Evolutionary conservation across 2,329 filamentous ascomycete genomes (phyloP).

Genomic region (Aspergillus nomiae): DNA sequence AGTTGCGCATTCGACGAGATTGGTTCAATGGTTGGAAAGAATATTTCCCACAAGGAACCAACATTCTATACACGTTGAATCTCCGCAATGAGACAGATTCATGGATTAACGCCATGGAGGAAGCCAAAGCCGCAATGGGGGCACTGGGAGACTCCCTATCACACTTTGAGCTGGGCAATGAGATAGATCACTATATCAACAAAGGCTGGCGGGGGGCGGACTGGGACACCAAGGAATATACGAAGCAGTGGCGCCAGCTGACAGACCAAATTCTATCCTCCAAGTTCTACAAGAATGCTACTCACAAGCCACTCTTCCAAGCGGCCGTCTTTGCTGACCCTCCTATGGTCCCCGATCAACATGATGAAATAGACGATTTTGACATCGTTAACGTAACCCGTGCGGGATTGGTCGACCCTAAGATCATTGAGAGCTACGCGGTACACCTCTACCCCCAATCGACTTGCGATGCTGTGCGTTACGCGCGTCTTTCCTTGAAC

Average conservation of each 20-base stretch:
- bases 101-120: conserved; percentile 9
- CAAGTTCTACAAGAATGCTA: conserved; percentile 5
- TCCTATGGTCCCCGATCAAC: conserved; percentile 9
- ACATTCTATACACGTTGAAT: conserved; percentile 10
- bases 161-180: conserved; percentile 9
- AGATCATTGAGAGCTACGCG: conserved; percentile 6
- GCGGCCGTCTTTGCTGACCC: conserved; percentile 13
- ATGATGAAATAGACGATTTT: conserved; percentile 12
- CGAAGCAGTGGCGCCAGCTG: conserved; percentile 8
- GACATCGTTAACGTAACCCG: conserved; percentile 11
- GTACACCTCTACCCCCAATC: conserved; percentile 14
- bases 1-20: neutral
- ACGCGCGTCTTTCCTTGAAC: conserved; percentile 3
- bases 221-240: conserved; percentile 8
- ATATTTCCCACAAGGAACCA: conserved; percentile 6
- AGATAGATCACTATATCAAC: conserved; percentile 13
- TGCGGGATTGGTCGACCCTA: conserved; percentile 5
- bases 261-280: conserved; percentile 5
- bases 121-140: conserved; percentile 7
- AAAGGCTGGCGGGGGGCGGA: conserved; percentile 7
- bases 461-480: conserved; percentile 4
- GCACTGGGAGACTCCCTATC: conserved; percentile 5
- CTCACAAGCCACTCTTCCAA: conserved; percentile 8
- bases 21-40: conserved; percentile 10
- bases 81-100: conserved; percentile 5